These are phyloP conservation scores for Botryosphaeria dothidea DNA, from an alignment of 2,329 filamentous ascomycete species.

Conservation along the genomic window DNA sequence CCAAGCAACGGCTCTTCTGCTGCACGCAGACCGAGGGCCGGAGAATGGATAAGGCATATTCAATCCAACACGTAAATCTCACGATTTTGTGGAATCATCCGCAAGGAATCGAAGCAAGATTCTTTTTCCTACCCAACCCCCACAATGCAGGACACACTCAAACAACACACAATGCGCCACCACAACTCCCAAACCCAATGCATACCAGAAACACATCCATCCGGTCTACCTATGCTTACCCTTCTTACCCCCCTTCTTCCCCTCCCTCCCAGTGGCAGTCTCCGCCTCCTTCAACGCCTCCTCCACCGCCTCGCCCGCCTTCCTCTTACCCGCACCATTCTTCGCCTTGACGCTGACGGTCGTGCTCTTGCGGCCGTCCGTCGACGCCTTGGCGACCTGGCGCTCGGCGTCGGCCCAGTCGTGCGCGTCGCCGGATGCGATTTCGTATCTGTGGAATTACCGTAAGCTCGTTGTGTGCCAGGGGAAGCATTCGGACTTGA, in stretches of 20 bases:
- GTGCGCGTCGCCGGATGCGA: conserved; percentile 48
- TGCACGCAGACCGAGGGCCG: too few relatives aligned
- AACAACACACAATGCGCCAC: too few relatives aligned
- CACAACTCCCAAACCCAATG: neutral
- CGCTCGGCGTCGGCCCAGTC: conserved; percentile 70
- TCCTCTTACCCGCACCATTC: conserved; percentile 67
- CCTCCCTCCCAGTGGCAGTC: conserved; percentile 32
- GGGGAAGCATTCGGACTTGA: conserved; percentile 22
- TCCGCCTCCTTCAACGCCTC: conserved; percentile 46
- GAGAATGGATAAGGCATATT: too few relatives aligned
- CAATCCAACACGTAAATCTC: too few relatives aligned
- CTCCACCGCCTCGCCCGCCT: conserved; percentile 60
- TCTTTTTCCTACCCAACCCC: neutral
- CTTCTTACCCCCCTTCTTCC: conserved; percentile 33
- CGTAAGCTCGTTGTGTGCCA: neutral
- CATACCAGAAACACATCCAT: neutral
- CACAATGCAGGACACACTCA: too few relatives aligned
- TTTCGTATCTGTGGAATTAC: conserved; percentile 39
- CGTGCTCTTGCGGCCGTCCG: conserved; percentile 55
- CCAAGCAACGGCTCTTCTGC: too few relatives aligned
- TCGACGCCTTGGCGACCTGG: conserved; percentile 60
- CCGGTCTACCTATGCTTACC: conserved; percentile 2
- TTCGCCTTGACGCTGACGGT: conserved; percentile 81
- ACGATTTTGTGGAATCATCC: too few relatives aligned
- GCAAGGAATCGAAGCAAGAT: too few relatives aligned